These are phyloP conservation scores for Sugiyamaella americana DNA, from an alignment of 805 yeast genomes.

Conservation along the genomic window DNA sequence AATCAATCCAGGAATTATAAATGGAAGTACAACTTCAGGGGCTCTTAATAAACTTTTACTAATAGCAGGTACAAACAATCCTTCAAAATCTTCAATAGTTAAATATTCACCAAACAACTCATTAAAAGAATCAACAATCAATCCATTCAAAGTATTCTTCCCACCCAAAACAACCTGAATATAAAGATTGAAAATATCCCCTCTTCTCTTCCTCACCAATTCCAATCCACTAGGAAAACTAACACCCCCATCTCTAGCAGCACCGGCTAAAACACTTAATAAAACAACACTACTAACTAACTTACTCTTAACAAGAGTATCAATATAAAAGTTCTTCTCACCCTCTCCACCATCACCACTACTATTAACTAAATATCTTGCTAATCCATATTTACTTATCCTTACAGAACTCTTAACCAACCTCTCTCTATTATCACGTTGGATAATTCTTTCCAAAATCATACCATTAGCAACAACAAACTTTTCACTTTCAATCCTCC, in stretches of 20 bases:
- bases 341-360: neutral
- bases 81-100: slow-evolving; percentile 34
- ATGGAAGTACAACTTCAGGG: slow-evolving; percentile 62
- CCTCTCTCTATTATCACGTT: slow-evolving; percentile 17
- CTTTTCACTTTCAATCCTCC: slow-evolving; percentile 13
- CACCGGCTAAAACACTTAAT: slow-evolving; percentile 35
- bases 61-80: slow-evolving; percentile 48
- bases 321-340: slow-evolving; percentile 5
- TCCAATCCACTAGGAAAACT: slow-evolving; percentile 19
- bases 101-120: slow-evolving; percentile 42
- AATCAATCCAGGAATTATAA: slow-evolving; percentile 48
- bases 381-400: slow-evolving; percentile 26
- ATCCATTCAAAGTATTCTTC: slow-evolving; percentile 22
- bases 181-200: slow-evolving; percentile 23
- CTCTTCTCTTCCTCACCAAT: slow-evolving; percentile 13
- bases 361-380: slow-evolving; percentile 3
- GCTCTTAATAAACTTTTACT: slow-evolving; percentile 74
- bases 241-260: slow-evolving; percentile 23
- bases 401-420: slow-evolving; percentile 21
- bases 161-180: slow-evolving; percentile 28
- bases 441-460: slow-evolving; percentile 38
- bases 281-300: slow-evolving; percentile 27
- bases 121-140: slow-evolving; percentile 32
- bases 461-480: slow-evolving; percentile 32
- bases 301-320: slow-evolving; percentile 8